Conservation (phyloP, 768 basidiomycete genomes). For the Boletus bicolor region DNA sequence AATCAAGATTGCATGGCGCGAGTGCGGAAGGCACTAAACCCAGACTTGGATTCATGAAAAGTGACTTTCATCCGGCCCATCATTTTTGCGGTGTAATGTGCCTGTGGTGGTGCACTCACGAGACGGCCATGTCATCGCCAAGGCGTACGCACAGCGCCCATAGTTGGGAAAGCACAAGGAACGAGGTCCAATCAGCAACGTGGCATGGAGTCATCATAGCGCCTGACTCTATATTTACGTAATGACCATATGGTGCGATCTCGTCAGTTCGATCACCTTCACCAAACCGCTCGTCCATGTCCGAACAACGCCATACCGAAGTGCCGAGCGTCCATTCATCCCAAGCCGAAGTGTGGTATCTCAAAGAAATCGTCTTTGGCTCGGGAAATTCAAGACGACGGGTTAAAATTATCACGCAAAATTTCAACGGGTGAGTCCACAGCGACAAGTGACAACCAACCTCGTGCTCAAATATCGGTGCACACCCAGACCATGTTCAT, state of each 20-base stretch:
- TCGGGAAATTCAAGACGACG: constrained; percentile 27
- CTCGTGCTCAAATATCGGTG: neutral
- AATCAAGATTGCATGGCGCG: neutral
- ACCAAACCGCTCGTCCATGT: constrained; percentile 9
- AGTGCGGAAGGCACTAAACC: neutral
- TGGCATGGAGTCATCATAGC: too few relatives aligned
- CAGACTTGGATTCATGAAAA: neutral
- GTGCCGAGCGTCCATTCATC: constrained; percentile 22
- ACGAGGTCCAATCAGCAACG: neutral
- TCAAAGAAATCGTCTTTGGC: constrained; percentile 63
- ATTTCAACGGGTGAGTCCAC: constrained; percentile 73
- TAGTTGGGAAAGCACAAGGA: neutral
- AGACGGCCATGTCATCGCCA: too few relatives aligned
- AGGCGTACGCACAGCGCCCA: neutral
- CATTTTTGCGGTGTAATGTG: neutral
- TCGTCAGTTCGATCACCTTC: neutral
- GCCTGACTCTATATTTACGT: too few relatives aligned
- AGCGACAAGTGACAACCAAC: neutral
- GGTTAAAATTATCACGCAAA: constrained; percentile 74
- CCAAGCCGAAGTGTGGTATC: constrained; percentile 66
- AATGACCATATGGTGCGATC: too few relatives aligned
- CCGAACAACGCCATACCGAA: constrained; percentile 14
- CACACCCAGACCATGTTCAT: constrained; percentile 74
- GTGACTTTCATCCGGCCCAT: neutral
- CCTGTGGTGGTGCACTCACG: neutral